Percentiles rank a stretch among this genome's conserved stretches.
Conservation (phyloP, 2,329 filamentous ascomycete genomes). For the Pseudogymnoascus sp. region DNA sequence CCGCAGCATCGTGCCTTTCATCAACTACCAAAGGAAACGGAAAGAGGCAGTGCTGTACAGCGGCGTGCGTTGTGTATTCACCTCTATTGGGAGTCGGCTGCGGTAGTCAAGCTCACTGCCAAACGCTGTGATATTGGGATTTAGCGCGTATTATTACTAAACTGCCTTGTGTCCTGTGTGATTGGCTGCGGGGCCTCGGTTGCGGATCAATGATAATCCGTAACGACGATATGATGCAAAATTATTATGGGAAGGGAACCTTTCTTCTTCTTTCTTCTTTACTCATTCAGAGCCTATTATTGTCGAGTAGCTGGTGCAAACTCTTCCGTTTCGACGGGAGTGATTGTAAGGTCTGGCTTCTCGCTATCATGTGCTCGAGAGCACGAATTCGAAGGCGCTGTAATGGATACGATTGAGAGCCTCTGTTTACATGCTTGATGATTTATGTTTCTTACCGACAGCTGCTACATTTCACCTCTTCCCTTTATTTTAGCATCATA, state of each 20-base stretch:
- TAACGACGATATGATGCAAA: not conserved
- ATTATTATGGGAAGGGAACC: constrained; percentile 16
- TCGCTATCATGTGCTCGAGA: constrained; percentile 71
- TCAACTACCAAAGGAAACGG: constrained; percentile 40
- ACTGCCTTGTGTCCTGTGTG: not conserved
- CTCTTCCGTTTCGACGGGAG: constrained; percentile 34
- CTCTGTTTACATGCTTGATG: constrained; percentile 45
- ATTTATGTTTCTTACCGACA: constrained; percentile 67
- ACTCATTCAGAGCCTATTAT: constrained; percentile 64
- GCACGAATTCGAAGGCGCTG: constrained; percentile 47
- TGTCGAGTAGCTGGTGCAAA: constrained; percentile 44
- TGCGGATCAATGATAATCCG: not conserved
- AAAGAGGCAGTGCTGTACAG: constrained; percentile 29
- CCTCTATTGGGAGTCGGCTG: constrained; percentile 17
- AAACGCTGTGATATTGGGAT: constrained; percentile 12
- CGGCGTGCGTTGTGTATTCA: constrained; percentile 18
- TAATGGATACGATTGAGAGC: constrained; percentile 67
- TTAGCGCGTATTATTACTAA: constrained; percentile 11
- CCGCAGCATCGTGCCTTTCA: constrained; percentile 63
- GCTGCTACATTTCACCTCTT: constrained; percentile 52
- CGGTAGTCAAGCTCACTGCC: constrained; percentile 14
- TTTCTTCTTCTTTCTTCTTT: constrained; percentile 38
- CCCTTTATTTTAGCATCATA: not conserved
- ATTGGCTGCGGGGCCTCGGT: constrained; percentile 13
- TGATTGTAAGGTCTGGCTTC: constrained; percentile 53